phyloP scores from a whole-genome alignment of 257 asterid species.

The Solanum infundibuliforme region DNA sequence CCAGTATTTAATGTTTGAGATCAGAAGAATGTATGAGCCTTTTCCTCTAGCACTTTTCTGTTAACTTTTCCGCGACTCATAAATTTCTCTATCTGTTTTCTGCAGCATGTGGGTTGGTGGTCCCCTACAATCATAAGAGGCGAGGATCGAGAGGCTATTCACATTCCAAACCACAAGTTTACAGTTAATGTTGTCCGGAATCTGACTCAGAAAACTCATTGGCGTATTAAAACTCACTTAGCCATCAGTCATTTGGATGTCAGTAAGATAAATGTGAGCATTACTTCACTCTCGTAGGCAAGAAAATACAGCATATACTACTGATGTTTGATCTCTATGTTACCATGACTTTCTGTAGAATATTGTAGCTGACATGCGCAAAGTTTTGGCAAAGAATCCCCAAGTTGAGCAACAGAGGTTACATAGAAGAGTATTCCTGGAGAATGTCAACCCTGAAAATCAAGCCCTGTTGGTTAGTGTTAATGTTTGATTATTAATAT shows the following conservation, averaged over 20 bases:
- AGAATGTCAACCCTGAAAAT: constrained; percentile 68
- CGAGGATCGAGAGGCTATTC: constrained; percentile 97
- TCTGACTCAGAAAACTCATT: constrained; percentile 80
- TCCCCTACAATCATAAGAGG: constrained; percentile 91
- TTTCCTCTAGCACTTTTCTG: not conserved
- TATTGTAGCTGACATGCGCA: constrained; percentile 96
- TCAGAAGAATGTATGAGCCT: not conserved
- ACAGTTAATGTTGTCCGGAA: constrained; percentile 86
- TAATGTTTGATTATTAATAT: constrained; percentile 11
- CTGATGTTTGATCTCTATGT: not conserved
- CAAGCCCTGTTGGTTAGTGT: constrained; percentile 80
- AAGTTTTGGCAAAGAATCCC: constrained; percentile 83
- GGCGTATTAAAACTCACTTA: constrained; percentile 89
- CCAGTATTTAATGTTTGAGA: not conserved
- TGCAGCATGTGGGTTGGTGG: constrained; percentile 97
- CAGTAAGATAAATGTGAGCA: constrained; percentile 75
- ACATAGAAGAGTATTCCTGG: constrained; percentile 87
- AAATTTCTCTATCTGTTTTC: not conserved
- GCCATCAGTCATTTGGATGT: constrained; percentile 90
- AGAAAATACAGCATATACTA: not conserved
- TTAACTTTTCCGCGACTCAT: not conserved
- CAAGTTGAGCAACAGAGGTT: constrained; percentile 92
- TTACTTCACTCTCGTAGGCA: not conserved
- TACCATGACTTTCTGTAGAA: constrained; percentile 28
- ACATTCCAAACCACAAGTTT: constrained; percentile 92